Evolutionary conservation across 208 protist species (phyloP).

Genomic region (Strigomonas galati): DNA sequence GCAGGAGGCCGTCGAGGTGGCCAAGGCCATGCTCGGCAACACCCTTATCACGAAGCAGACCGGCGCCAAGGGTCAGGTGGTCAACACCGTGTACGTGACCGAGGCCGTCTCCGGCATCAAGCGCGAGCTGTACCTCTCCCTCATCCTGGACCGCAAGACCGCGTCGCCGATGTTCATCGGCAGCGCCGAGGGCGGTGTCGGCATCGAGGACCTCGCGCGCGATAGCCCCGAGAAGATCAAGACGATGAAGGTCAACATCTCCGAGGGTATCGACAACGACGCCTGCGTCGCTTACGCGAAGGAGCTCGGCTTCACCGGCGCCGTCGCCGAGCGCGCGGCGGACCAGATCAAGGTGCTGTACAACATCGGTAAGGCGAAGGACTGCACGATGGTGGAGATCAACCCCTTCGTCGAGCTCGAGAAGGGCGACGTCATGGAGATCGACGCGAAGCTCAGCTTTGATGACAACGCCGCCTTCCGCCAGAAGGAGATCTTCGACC

Average conservation of each 20-base stretch:
- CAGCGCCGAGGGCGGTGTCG: slow-evolving; percentile 96
- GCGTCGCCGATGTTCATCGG: slow-evolving; percentile 92
- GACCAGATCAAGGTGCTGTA: slow-evolving; percentile 96
- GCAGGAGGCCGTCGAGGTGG: slow-evolving; percentile 83
- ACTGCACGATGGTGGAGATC: slow-evolving; percentile 98
- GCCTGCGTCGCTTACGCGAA: slow-evolving; percentile 77
- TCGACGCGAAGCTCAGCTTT: slow-evolving; percentile 99
- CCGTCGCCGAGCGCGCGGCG: slow-evolving; percentile 74
- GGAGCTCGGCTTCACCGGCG: slow-evolving; percentile 89
- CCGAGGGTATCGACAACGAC: slow-evolving; percentile 89
- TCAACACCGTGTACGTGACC: slow-evolving; percentile 90
- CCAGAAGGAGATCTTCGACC: slow-evolving; percentile 95
- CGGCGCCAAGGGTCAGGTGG: slow-evolving; percentile 89
- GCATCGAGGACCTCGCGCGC: slow-evolving; percentile 98
- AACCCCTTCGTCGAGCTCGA: slow-evolving; percentile 98
- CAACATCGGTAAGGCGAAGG: slow-evolving; percentile 96
- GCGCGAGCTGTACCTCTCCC: slow-evolving; percentile 98
- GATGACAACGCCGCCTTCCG: slow-evolving; percentile 99
- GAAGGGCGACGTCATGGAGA: slow-evolving; percentile 93
- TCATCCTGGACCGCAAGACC: slow-evolving; percentile 96
- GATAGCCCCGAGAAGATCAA: slow-evolving; percentile 95
- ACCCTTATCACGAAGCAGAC: slow-evolving; percentile 99
- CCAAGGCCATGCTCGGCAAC: slow-evolving; percentile 97
- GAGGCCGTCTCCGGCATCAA: slow-evolving; percentile 90
- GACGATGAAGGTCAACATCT: slow-evolving; percentile 92